A percentile compares a stretch with the other conserved stretches of the same genome.
phyloP scores from a whole-genome alignment of 2,329 filamentous ascomycete genomes.

The Cladophialophora psammophila region DNA sequence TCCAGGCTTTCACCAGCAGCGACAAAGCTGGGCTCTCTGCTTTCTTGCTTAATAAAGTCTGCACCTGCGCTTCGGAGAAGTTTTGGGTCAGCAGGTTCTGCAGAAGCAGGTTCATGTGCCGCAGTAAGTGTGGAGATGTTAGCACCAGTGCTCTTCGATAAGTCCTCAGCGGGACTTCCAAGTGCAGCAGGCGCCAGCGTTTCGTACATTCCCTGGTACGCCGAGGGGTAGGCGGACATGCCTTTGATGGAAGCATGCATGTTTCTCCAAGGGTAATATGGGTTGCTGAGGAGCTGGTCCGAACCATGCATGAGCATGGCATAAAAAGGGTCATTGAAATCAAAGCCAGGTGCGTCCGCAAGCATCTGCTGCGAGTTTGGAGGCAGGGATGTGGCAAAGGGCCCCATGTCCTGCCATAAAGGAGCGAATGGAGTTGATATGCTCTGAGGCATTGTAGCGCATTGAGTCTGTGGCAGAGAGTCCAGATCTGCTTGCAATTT shows the following conservation, averaged over 20 bases:
- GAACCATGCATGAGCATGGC: slow-evolving; percentile 57
- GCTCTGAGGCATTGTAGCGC: slow-evolving; percentile 38
- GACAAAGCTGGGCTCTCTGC: slow-evolving; percentile 22
- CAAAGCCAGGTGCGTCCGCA: slow-evolving; percentile 50
- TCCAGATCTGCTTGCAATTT: slow-evolving; percentile 34
- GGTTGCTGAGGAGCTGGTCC: slow-evolving; percentile 49
- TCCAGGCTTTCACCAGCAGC: slow-evolving; percentile 9
- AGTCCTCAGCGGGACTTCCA: slow-evolving; percentile 36
- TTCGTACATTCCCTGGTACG: slow-evolving; percentile 49
- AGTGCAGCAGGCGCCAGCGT: slow-evolving; percentile 51
- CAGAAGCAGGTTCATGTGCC: slow-evolving; percentile 9
- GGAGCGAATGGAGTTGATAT: slow-evolving; percentile 25
- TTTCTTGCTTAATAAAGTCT: slow-evolving; percentile 38
- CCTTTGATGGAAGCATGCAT: slow-evolving; percentile 43
- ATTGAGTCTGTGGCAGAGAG: slow-evolving; percentile 39
- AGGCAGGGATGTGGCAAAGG: slow-evolving; percentile 60
- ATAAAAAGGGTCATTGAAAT: slow-evolving; percentile 55
- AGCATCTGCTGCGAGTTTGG: slow-evolving; percentile 63
- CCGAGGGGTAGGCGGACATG: slow-evolving; percentile 40
- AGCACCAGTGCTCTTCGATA: not conserved
- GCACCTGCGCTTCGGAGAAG: slow-evolving; percentile 24
- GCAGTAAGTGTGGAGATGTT: slow-evolving; percentile 7
- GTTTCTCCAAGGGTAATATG: slow-evolving; percentile 56
- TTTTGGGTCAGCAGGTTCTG: slow-evolving; percentile 8
- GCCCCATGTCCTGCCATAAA: slow-evolving; percentile 46